Evolutionary conservation across 768 basidiomycete species (phyloP).

Genomic region (Tylopilus vinaceipallidus): DNA sequence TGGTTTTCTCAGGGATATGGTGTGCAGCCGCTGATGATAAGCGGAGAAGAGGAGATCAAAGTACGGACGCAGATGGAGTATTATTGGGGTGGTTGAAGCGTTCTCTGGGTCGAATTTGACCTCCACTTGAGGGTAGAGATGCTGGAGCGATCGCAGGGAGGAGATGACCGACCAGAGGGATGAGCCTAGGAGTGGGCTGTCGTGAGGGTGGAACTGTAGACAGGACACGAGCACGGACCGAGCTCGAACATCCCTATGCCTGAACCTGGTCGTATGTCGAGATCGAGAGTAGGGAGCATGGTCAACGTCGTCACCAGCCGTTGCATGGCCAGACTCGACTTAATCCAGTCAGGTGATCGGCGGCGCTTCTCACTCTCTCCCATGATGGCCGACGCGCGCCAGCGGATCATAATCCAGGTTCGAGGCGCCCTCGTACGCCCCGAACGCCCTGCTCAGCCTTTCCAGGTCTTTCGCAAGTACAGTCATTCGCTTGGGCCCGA

Average conservation of each 20-base stretch:
- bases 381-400: constrained; percentile 38
- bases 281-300: constrained; percentile 70
- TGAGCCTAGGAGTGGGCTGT: constrained; percentile 46
- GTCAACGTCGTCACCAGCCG: neutral
- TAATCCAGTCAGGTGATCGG: constrained; percentile 13
- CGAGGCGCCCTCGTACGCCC: neutral
- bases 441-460: neutral
- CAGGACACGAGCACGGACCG: constrained; percentile 38
- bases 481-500: constrained; percentile 86
- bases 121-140: constrained; percentile 77
- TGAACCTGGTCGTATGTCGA: constrained; percentile 72
- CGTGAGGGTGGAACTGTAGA: constrained; percentile 1
- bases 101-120: constrained; percentile 79
- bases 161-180: constrained; percentile 80
- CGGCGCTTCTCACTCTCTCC: neutral
- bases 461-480: constrained; percentile 82
- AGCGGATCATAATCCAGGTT: constrained; percentile 47
- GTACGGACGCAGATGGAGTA: constrained; percentile 78
- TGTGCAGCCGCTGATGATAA: constrained; percentile 74
- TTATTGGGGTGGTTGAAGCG: constrained; percentile 66
- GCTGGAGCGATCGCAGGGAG: constrained; percentile 58
- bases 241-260: constrained; percentile 80
- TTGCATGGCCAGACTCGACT: no score
- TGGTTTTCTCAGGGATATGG: constrained; percentile 68
- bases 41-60: constrained; percentile 85